phyloP scores from a whole-genome alignment of 192 early-diverging fungal species.

The Backusella tarrabulga region DNA sequence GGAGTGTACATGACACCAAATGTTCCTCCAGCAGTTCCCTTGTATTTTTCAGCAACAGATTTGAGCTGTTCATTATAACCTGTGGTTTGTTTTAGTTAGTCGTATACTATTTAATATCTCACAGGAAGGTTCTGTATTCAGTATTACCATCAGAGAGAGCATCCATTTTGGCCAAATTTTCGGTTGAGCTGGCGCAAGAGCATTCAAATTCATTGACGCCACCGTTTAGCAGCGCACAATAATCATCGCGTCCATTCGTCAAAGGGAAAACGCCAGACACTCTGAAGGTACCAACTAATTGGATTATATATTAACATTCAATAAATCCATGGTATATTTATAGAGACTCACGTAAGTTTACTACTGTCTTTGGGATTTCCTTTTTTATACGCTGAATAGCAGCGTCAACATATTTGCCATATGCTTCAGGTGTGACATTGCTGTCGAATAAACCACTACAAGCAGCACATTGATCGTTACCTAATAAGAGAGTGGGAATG shows the following conservation, averaged over 20 bases:
- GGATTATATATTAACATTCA: neutral
- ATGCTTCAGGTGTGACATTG: slow-evolving; percentile 17
- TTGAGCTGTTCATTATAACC: slow-evolving; percentile 39
- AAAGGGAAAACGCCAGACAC: neutral
- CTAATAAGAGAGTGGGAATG: slow-evolving; percentile 28
- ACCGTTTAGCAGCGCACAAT: neutral
- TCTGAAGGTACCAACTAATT: slow-evolving; percentile 3
- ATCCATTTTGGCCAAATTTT: neutral
- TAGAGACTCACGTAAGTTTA: slow-evolving; percentile 38
- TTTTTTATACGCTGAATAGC: slow-evolving; percentile 21
- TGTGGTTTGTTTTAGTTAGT: neutral
- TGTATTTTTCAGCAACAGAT: slow-evolving; percentile 33
- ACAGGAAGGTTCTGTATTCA: neutral
- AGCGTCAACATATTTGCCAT: slow-evolving; percentile 21
- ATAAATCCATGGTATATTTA: slow-evolving; percentile 18
- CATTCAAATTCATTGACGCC: neutral
- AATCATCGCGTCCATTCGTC: neutral
- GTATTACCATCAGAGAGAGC: slow-evolving; percentile 1
- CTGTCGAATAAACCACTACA: slow-evolving; percentile 33
- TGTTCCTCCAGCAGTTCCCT: slow-evolving; percentile 26
- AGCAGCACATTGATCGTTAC: slow-evolving; percentile 47
- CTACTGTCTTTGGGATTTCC: slow-evolving; percentile 40
- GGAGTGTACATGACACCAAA: slow-evolving; percentile 20
- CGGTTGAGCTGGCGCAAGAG: neutral
- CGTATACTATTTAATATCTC: neutral